Percentiles rank a stretch among this genome's conserved stretches.
Conservation (phyloP, 768 basidiomycete species). For the Mycena sanguinolenta region DNA sequence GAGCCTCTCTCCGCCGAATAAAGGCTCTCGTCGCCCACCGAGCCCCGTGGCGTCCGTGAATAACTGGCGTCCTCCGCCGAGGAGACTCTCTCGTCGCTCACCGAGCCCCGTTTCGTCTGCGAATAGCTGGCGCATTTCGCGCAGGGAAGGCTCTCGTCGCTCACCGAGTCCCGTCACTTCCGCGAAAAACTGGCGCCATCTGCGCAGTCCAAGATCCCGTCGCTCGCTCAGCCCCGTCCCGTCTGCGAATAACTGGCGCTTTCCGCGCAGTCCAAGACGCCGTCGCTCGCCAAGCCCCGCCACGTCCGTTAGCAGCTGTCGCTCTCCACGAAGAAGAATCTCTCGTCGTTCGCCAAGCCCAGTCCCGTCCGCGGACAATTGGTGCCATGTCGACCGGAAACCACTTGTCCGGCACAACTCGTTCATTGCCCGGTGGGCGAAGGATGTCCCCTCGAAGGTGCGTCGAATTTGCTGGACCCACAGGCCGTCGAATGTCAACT, state of each 20-base stretch:
- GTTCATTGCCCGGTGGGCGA: not conserved
- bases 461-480: not conserved
- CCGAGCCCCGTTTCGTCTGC: no score
- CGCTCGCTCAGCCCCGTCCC: no score
- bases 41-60: not conserved
- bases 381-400: not conserved
- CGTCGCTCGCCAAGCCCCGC: no score
- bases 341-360: not conserved
- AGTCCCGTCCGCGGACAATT: not conserved
- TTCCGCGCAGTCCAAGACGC: no score
- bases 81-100: no score
- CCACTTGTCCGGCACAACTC: constrained; percentile 4
- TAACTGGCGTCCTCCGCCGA: constrained; percentile 5
- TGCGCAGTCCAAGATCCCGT: no score
- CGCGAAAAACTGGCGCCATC: no score
- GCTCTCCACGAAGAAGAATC: not conserved
- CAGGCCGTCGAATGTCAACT: not conserved
- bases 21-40: not conserved
- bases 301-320: no score
- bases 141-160: no score
- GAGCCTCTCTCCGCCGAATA: not conserved
- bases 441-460: not conserved
- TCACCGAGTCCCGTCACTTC: no score
- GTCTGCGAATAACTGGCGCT: no score
- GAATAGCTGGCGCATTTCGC: no score